phyloP scores from a whole-genome alignment of 2,329 filamentous ascomycete genomes.

The Neonectria faginata region DNA sequence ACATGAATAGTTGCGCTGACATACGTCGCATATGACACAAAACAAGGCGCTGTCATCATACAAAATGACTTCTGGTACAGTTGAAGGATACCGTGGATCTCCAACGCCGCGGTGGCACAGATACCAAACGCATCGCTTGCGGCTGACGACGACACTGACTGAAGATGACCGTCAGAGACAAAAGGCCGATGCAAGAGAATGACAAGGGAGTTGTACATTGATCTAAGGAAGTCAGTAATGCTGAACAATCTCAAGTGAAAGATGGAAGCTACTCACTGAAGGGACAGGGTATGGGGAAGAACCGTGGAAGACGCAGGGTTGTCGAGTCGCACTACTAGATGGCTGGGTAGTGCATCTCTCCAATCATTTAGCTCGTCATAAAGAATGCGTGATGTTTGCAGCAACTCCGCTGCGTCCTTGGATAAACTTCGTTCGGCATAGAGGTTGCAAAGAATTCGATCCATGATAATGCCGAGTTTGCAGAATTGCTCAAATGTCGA shows the following conservation, averaged over 20 bases:
- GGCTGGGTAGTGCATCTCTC: slow-evolving; percentile 54
- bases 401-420: slow-evolving; percentile 50
- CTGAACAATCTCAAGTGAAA: not conserved
- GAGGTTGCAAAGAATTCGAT: slow-evolving; percentile 58
- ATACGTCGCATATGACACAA: slow-evolving; percentile 66
- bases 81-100: slow-evolving; percentile 56
- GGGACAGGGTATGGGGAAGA: slow-evolving; percentile 55
- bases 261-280: not conserved
- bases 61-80: slow-evolving; percentile 57
- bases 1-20: slow-evolving; percentile 64
- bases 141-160: slow-evolving; percentile 51
- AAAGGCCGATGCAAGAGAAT: slow-evolving; percentile 68
- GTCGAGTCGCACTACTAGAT: slow-evolving; percentile 54
- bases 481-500: slow-evolving; percentile 52
- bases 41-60: slow-evolving; percentile 58
- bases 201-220: slow-evolving; percentile 62
- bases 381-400: slow-evolving; percentile 43
- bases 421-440: slow-evolving; percentile 58
- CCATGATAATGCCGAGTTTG: slow-evolving; percentile 47
- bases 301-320: slow-evolving; percentile 56
- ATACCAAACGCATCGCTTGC: slow-evolving; percentile 55
- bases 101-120: slow-evolving; percentile 57
- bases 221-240: slow-evolving; percentile 34
- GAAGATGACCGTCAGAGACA: slow-evolving; percentile 61
- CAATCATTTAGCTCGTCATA: slow-evolving; percentile 56